Conservation (phyloP, 2,329 filamentous ascomycete species). For the Arthrobotrys musiformis region DNA sequence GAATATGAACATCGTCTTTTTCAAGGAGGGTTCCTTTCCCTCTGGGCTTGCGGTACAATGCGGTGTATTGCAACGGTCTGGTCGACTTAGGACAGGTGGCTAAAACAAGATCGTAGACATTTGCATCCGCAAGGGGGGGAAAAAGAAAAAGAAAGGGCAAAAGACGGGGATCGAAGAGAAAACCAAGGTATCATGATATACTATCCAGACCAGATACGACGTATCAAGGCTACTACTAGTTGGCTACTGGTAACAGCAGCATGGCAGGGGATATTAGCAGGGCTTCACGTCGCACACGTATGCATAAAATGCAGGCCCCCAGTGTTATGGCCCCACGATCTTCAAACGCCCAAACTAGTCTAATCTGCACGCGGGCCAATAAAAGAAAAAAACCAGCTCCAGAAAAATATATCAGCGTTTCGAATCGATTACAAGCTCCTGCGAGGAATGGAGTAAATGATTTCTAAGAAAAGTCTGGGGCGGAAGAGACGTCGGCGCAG, state of each 20-base stretch:
- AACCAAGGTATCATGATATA: background rate
- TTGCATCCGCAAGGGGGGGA: background rate
- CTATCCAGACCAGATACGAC: too few relatives aligned
- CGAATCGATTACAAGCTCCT: background rate
- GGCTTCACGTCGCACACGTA: constrained; percentile 17
- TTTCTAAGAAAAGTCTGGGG: background rate
- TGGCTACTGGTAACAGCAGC: background rate
- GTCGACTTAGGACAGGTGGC: background rate
- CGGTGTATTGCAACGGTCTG: background rate
- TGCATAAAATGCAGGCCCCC: constrained; percentile 3
- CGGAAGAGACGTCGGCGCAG: background rate
- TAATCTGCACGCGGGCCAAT: constrained; percentile 2
- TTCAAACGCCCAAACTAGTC: constrained; percentile 13
- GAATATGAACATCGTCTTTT: too few relatives aligned
- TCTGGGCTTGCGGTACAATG: background rate
- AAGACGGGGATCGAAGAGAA: background rate
- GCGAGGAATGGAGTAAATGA: background rate
- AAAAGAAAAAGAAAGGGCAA: background rate
- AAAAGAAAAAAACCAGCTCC: background rate
- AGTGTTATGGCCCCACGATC: background rate
- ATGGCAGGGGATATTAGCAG: constrained; percentile 25
- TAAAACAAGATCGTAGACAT: constrained; percentile 4
- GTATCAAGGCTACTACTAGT: background rate
- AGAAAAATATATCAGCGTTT: constrained; percentile 9
- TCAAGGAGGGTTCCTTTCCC: background rate